A percentile compares a stretch with the other conserved stretches of the same genome.
phyloP scores from a whole-genome alignment of 2,329 filamentous ascomycete species.

The Alternaria brassicicola region DNA sequence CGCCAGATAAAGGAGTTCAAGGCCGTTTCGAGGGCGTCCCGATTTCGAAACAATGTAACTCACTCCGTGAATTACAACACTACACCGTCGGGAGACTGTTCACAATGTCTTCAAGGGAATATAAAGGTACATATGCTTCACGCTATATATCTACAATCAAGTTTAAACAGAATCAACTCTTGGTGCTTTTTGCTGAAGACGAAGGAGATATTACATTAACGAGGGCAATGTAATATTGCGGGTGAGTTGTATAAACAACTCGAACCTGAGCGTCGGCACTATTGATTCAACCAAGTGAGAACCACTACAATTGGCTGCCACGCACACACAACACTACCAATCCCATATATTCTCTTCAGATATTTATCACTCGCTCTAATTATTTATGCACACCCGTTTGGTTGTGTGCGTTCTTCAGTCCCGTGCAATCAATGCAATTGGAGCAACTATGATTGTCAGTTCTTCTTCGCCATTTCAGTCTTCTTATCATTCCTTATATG shows the following conservation, averaged over 20 bases:
- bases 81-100: not conserved
- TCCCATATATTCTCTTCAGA: not conserved
- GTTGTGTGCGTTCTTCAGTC: conserved; percentile 9
- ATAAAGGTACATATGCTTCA: not conserved
- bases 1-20: not conserved
- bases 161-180: not conserved
- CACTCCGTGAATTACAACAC: not conserved
- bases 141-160: not conserved
- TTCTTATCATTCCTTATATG: not conserved
- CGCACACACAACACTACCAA: not conserved
- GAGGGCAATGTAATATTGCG: not conserved
- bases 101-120: not conserved
- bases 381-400: conserved; percentile 11
- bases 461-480: not conserved
- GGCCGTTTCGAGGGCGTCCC: not conserved
- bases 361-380: not conserved
- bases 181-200: not conserved
- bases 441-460: conserved; percentile 9
- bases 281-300: not conserved
- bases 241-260: not conserved
- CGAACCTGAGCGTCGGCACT: not conserved
- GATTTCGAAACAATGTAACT: not conserved
- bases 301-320: not conserved
- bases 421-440: conserved; percentile 14
- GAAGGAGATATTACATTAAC: not conserved